Percentiles rank a stretch among this genome's conserved stretches.
Conservation (phyloP, 768 basidiomycete species). For the Mycena leptocephala region DNA sequence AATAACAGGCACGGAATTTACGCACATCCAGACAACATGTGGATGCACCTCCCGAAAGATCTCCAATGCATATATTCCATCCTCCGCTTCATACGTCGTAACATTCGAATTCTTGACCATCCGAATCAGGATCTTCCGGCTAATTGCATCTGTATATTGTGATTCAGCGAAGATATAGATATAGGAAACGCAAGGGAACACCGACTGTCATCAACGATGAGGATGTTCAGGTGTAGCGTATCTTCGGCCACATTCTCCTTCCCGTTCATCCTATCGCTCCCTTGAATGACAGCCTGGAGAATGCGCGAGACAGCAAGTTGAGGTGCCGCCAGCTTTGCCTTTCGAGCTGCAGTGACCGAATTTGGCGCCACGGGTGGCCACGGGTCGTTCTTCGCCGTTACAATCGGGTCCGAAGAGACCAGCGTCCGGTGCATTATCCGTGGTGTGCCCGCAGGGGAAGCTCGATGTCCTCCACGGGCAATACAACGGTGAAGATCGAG, state of each 20-base stretch:
- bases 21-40: slow-evolving; percentile 32
- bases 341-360: too few relatives aligned
- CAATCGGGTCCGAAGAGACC: background rate
- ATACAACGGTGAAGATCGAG: slow-evolving; percentile 18
- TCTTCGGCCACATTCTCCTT: too few relatives aligned
- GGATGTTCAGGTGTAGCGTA: slow-evolving; percentile 20
- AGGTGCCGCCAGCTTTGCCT: too few relatives aligned
- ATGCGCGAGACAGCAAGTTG: too few relatives aligned
- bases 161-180: background rate
- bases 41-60: slow-evolving; percentile 25
- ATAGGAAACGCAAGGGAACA: background rate
- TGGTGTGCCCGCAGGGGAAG: background rate
- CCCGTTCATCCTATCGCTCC: too few relatives aligned
- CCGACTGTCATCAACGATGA: slow-evolving; percentile 33
- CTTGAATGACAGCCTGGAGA: too few relatives aligned
- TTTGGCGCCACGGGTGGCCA: too few relatives aligned
- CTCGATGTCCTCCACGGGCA: slow-evolving; percentile 18
- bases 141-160: slow-evolving; percentile 24
- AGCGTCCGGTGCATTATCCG: background rate
- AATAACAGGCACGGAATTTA: background rate
- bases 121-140: slow-evolving; percentile 26
- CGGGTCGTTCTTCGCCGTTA: background rate
- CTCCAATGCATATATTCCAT: slow-evolving; percentile 23
- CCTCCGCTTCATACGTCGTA: slow-evolving; percentile 26
- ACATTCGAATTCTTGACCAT: slow-evolving; percentile 22